Conservation (phyloP, 768 basidiomycete genomes). For the Lactarius evosmus region DNA sequence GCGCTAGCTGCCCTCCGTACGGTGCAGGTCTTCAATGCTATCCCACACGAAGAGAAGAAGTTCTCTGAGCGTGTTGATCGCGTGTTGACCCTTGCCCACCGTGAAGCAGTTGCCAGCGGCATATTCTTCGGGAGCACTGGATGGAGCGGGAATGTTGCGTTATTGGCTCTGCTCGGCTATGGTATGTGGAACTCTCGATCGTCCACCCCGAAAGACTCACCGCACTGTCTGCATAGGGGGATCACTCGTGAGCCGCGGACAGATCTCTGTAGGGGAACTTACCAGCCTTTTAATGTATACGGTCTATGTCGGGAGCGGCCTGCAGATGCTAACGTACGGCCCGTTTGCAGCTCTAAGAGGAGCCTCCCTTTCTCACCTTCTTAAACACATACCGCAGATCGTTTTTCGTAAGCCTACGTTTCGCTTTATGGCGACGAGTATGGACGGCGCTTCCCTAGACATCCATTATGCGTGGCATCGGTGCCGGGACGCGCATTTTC, state of each 20-base stretch:
- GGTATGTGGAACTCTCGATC: conserved; percentile 45
- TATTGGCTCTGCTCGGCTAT: conserved; percentile 86
- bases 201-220: not conserved
- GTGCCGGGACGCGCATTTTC: conserved; percentile 91
- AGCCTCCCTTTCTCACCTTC: not conserved
- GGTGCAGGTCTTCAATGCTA: conserved; percentile 88
- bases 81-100: conserved; percentile 73
- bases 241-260: conserved; percentile 81
- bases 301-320: conserved; percentile 78
- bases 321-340: conserved; percentile 74
- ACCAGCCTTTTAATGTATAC: conserved; percentile 90
- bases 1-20: conserved; percentile 83
- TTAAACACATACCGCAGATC: conserved; percentile 31
- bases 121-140: conserved; percentile 92
- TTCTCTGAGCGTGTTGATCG: conserved; percentile 64
- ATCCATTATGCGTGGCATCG: conserved; percentile 95
- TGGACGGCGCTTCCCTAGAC: conserved; percentile 44
- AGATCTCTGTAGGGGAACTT: conserved; percentile 88
- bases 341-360: conserved; percentile 2
- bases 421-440: conserved; percentile 34
- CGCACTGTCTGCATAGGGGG: conserved; percentile 54
- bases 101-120: conserved; percentile 86
- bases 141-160: conserved; percentile 90
- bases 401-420: conserved; percentile 38
- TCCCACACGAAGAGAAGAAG: conserved; percentile 68